A percentile compares a stretch with the other conserved stretches of the same genome.
Conservation (phyloP, 2,329 filamentous ascomycete genomes). For the Exserohilum rostratum region DNA sequence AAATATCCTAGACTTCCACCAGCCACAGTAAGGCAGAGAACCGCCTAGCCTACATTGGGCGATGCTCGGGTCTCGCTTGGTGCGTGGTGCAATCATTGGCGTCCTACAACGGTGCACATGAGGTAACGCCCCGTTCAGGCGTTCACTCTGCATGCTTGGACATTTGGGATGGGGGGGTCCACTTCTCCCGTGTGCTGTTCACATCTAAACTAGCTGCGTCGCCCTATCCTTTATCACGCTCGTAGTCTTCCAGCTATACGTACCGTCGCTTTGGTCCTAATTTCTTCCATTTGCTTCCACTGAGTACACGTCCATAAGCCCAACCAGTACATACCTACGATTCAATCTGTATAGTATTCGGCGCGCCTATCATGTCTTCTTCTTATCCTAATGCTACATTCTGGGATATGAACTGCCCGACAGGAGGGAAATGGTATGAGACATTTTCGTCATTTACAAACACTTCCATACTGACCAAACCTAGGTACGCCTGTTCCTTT, state of each 20-base stretch:
- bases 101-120: slow-evolving; percentile 8
- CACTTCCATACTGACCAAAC: slow-evolving; percentile 8
- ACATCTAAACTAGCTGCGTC: slow-evolving; percentile 11
- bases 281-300: slow-evolving; percentile 4
- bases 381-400: slow-evolving; percentile 13
- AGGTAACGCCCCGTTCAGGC: slow-evolving; percentile 17
- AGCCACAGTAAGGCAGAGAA: slow-evolving; percentile 15
- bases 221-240: slow-evolving; percentile 11
- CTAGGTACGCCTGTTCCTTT: slow-evolving; percentile 32
- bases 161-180: neutral
- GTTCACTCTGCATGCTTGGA: slow-evolving; percentile 9
- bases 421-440: slow-evolving; percentile 30
- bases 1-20: slow-evolving; percentile 16
- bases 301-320: neutral
- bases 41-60: slow-evolving; percentile 14
- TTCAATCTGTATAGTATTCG: neutral
- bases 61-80: slow-evolving; percentile 5
- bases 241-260: slow-evolving; percentile 7
- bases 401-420: slow-evolving; percentile 30
- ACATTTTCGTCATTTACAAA: neutral
- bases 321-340: neutral
- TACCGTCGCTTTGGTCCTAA: slow-evolving; percentile 11
- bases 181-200: slow-evolving; percentile 12
- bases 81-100: slow-evolving; percentile 9
- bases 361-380: slow-evolving; percentile 5